Base-by-base conservation (phyloP, 257 asterid species). In the Solanum peruvianum region DNA sequence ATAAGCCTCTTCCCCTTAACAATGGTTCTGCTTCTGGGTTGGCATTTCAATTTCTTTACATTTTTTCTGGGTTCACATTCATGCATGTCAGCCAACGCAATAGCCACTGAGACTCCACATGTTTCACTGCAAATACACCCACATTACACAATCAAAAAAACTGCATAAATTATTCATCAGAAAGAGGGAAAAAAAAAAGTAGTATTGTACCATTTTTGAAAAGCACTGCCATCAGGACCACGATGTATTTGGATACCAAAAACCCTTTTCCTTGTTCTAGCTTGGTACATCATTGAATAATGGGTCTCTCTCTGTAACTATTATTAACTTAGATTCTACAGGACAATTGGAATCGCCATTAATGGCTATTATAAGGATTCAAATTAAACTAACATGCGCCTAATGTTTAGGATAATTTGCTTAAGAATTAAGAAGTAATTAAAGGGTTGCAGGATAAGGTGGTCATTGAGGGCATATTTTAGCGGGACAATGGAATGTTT, bases 171-270 rank as follows among this genome's bases (percentile, higher is more conserved):
- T 21, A 72, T 33, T 25, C 13, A 25, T 13, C 33, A 66, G 25
- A 45, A 84, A 31, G 60, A 60, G 21, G 41, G 10, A 16, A 0
- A 18, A 52, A 52, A 21, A 13, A 9, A 78, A 39, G 31, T n/a
- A 41, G 29, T 47, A 39, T 3, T 21, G 20, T 72, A 95, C 97
- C 97, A 93, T 87, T 87, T 92, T 33, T 87, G 88, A 87, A 94
- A 95, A 27, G 97, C 96, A 89, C 95, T 94, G 88, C 97, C 95
- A 58, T 94, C 91, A 9, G 97, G 94, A 58, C 91, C 96, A 82
- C 96, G 95, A 64, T 77, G 92, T 85, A 91, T 44, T 16, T 75
- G 92, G 42, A 92, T 27, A 5, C 92, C 92, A 11, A 39, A 90
- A 67, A 91, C 90, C 91, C 96, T 89, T 82, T 93, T 95, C 85